Evolutionary conservation across 2,329 filamentous ascomycete genomes (phyloP).

Genomic region (Clonostachys rhizophaga): DNA sequence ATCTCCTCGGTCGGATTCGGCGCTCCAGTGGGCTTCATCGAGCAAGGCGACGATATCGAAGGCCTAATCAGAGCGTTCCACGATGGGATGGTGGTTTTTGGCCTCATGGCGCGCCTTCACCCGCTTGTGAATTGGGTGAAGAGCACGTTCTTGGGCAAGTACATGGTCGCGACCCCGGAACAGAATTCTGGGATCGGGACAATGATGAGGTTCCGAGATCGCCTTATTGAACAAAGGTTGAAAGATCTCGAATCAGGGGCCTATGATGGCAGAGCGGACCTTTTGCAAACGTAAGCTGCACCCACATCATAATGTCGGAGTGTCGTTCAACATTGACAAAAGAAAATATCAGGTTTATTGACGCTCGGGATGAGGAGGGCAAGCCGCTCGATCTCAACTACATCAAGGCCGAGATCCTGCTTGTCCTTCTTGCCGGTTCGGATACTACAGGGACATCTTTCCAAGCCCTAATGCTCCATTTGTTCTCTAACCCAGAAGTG

Average conservation of each 20-base stretch:
- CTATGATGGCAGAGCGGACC: constrained; percentile 31
- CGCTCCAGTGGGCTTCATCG: constrained; percentile 49
- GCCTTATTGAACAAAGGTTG: constrained; percentile 40
- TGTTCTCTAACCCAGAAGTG: constrained; percentile 28
- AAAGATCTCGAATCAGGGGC: constrained; percentile 40
- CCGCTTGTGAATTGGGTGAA: constrained; percentile 52
- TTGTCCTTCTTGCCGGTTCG: constrained; percentile 45
- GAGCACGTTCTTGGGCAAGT: constrained; percentile 43
- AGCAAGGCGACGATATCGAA: constrained; percentile 43
- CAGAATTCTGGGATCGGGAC: constrained; percentile 49
- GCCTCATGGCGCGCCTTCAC: constrained; percentile 44
- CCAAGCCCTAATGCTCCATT: constrained; percentile 36
- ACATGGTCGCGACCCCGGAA: constrained; percentile 43
- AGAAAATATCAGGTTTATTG: constrained; percentile 27
- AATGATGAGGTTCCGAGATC: constrained; percentile 53
- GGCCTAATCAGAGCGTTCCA: constrained; percentile 51
- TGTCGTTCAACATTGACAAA: not conserved
- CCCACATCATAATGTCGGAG: not conserved
- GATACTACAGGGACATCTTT: constrained; percentile 48
- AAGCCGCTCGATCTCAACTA: constrained; percentile 41
- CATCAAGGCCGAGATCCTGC: constrained; percentile 46
- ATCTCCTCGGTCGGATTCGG: constrained; percentile 53
- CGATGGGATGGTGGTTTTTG: constrained; percentile 44
- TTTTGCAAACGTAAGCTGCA: constrained; percentile 43
- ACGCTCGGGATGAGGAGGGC: constrained; percentile 35